Percentiles rank a stretch among this genome's conserved stretches.
These are phyloP conservation scores for Allodekkera sacchari DNA, from an alignment of 805 yeast species.

Conservation along the genomic window DNA sequence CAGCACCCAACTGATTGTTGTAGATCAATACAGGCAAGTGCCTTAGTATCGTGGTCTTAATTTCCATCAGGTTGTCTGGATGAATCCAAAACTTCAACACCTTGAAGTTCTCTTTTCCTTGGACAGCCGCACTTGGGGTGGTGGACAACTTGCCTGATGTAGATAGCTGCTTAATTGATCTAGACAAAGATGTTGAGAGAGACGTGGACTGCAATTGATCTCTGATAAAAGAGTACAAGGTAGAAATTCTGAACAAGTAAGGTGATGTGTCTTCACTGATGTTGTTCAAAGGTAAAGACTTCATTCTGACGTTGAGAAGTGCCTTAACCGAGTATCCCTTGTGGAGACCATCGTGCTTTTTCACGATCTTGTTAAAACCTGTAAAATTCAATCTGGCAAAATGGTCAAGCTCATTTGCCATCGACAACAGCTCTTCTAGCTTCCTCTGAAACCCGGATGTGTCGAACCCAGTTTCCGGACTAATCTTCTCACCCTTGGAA, in stretches of 20 bases:
- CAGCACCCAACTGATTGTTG: constrained; percentile 35
- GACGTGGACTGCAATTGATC: constrained; percentile 46
- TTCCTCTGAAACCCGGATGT: constrained; percentile 53
- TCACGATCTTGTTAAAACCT: constrained; percentile 89
- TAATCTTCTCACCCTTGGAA: constrained; percentile 15
- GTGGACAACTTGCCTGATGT: constrained; percentile 27
- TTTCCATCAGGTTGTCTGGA: constrained; percentile 96
- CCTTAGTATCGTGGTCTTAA: constrained; percentile 88
- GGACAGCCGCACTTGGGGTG: constrained; percentile 22
- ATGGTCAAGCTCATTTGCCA: constrained; percentile 80
- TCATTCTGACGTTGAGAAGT: constrained; percentile 76
- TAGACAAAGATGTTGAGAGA: constrained; percentile 31
- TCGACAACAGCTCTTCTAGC: constrained; percentile 64
- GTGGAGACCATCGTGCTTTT: constrained; percentile 91
- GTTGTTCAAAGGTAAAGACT: constrained; percentile 75
- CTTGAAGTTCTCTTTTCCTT: constrained; percentile 27
- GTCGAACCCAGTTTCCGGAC: constrained; percentile 39
- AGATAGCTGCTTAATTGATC: constrained; percentile 40
- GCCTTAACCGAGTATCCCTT: constrained; percentile 86
- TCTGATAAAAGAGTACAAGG: constrained; percentile 72
- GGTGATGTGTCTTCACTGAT: constrained; percentile 89
- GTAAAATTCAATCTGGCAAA: constrained; percentile 90
- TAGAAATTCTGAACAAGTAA: constrained; percentile 70
- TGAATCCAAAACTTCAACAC: constrained; percentile 93
- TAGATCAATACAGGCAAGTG: constrained; percentile 89